These are phyloP conservation scores for Chaetomium globosum DNA, from an alignment of 2,329 filamentous ascomycete genomes.

Conservation along the genomic window DNA sequence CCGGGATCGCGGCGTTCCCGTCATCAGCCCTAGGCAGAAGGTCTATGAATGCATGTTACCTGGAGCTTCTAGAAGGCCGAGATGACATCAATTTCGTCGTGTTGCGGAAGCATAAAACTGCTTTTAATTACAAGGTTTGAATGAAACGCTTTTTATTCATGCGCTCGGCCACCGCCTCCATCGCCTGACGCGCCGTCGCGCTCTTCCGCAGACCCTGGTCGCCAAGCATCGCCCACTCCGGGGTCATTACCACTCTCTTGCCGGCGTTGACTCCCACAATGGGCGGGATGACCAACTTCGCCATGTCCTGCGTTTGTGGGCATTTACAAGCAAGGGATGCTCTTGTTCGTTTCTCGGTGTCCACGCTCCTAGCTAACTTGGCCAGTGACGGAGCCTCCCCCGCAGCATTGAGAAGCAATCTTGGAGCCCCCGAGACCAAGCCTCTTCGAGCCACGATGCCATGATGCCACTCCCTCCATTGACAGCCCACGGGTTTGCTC, in stretches of 20 bases:
- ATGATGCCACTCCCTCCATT: constrained; percentile 23
- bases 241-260: constrained; percentile 3
- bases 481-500: not conserved
- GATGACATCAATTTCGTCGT: constrained; percentile 38
- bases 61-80: constrained; percentile 42
- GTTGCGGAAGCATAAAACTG: constrained; percentile 49
- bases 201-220: constrained; percentile 22
- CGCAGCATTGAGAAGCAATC: constrained; percentile 47
- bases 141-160: constrained; percentile 52
- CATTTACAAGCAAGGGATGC: not conserved
- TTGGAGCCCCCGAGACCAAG: constrained; percentile 41
- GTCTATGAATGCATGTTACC: constrained; percentile 36
- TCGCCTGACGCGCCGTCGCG: constrained; percentile 23
- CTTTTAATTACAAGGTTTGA: constrained; percentile 53
- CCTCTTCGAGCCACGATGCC: constrained; percentile 30
- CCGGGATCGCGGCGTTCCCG: not conserved
- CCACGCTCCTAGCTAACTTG: constrained; percentile 2
- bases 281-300: not conserved
- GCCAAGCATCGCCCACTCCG: constrained; percentile 27
- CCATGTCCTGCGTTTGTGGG: no score
- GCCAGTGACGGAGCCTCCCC: constrained; percentile 4
- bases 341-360: not conserved
- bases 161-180: constrained; percentile 42
- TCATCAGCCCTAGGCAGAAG: constrained; percentile 6
- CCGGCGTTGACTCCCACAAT: not conserved